These are phyloP conservation scores for Penicillium capsulatum DNA, from an alignment of 2,329 filamentous ascomycete genomes.

Conservation along the genomic window DNA sequence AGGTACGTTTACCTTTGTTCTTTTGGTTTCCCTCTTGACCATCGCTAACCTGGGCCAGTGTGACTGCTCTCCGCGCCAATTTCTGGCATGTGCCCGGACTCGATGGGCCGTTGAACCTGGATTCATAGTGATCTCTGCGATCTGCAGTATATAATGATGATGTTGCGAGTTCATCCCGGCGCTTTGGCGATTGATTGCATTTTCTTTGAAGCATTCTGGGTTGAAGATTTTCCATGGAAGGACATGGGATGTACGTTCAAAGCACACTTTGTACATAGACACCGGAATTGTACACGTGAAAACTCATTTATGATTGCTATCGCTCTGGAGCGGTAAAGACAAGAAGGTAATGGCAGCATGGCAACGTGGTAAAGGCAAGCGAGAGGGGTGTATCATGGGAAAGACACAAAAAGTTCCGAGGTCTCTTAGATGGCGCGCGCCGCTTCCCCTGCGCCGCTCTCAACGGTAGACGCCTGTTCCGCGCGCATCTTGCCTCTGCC, in stretches of 20 bases:
- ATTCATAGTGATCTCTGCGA: constrained; percentile 17
- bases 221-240: not conserved
- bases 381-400: constrained; percentile 14
- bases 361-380: not conserved
- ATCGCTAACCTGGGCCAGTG: constrained; percentile 48
- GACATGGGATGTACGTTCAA: not conserved
- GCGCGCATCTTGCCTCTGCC: constrained; percentile 52
- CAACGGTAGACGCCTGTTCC: constrained; percentile 53
- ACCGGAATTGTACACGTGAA: not conserved
- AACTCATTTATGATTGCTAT: constrained; percentile 4
- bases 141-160: constrained; percentile 7
- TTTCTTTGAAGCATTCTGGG: constrained; percentile 6
- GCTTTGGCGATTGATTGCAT: constrained; percentile 10
- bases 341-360: not conserved
- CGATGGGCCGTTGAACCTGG: constrained; percentile 63
- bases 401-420: constrained; percentile 6
- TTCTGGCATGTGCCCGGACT: constrained; percentile 71
- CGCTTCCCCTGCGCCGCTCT: constrained; percentile 57
- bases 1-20: constrained; percentile 52
- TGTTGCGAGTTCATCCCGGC: constrained; percentile 7
- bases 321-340: not conserved
- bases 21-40: not conserved
- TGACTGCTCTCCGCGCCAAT: constrained; percentile 84
- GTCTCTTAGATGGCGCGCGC: constrained; percentile 49
- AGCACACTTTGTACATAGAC: constrained; percentile 6